A percentile compares a stretch with the other conserved stretches of the same genome.
Conservation (phyloP, 2,329 filamentous ascomycete species). For the Cephalotrichum gorgonifer region DNA sequence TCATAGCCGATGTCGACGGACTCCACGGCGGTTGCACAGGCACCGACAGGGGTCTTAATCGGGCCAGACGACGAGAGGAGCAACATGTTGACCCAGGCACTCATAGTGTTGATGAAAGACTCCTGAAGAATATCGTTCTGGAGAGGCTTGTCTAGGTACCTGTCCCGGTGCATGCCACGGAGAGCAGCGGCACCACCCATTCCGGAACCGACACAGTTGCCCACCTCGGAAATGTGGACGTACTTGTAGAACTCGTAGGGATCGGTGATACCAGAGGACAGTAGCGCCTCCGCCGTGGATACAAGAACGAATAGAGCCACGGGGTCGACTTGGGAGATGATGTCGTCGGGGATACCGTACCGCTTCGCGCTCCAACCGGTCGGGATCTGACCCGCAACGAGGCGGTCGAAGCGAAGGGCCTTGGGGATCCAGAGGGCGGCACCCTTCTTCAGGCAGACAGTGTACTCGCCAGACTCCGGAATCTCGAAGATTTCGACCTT, state of each 20-base stretch:
- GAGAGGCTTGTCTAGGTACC: slow-evolving; percentile 90
- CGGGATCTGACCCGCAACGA: slow-evolving; percentile 93
- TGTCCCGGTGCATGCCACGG: slow-evolving; percentile 96
- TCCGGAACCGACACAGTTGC: slow-evolving; percentile 96
- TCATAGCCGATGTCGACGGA: slow-evolving; percentile 97
- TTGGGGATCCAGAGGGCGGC: slow-evolving; percentile 93
- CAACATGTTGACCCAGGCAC: slow-evolving; percentile 99
- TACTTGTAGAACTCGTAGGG: slow-evolving; percentile 99
- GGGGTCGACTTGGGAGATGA: slow-evolving; percentile 93
- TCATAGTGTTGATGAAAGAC: slow-evolving; percentile 99
- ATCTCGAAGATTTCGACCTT: slow-evolving; percentile 98
- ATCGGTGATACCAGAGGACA: slow-evolving; percentile 92
- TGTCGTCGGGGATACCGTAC: slow-evolving; percentile 95
- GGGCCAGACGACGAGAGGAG: slow-evolving; percentile 92
- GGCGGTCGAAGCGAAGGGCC: slow-evolving; percentile 90
- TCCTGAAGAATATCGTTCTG: slow-evolving; percentile 99
- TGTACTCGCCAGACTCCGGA: slow-evolving; percentile 85
- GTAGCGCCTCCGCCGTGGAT: slow-evolving; percentile 80
- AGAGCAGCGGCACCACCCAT: slow-evolving; percentile 91
- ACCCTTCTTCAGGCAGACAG: slow-evolving; percentile 89
- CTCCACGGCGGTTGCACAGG: slow-evolving; percentile 94
- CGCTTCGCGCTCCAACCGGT: slow-evolving; percentile 95
- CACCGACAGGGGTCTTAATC: slow-evolving; percentile 97
- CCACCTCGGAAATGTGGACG: slow-evolving; percentile 93
- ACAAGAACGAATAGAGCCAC: slow-evolving; percentile 94